These are phyloP conservation scores for Apiospora phragmitis DNA, from an alignment of 2,329 filamentous ascomycete species.

Conservation along the genomic window DNA sequence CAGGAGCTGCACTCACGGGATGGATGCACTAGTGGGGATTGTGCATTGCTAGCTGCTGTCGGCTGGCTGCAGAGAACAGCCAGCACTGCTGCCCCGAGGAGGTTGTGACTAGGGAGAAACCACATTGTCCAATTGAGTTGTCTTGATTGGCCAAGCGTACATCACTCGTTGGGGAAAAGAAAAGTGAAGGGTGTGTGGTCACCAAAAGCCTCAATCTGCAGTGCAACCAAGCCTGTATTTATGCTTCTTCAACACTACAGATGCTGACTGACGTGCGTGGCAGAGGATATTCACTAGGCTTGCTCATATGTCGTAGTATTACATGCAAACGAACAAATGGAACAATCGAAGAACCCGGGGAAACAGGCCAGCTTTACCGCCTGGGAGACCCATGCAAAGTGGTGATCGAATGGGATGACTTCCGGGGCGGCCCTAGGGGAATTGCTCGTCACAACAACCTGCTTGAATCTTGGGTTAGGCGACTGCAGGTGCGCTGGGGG, in stretches of 20 bases:
- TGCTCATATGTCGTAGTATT: background rate
- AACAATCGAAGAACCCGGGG: background rate
- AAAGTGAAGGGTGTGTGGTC: background rate
- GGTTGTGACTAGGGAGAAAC: background rate
- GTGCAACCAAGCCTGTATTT: background rate
- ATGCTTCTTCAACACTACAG: background rate
- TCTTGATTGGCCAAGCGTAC: background rate
- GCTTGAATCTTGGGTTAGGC: background rate
- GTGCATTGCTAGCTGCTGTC: slow-evolving; percentile 21
- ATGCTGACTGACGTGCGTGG: background rate
- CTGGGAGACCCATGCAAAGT: background rate
- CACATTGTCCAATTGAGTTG: background rate
- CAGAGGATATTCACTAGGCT: background rate
- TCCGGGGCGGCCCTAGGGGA: slow-evolving; percentile 1
- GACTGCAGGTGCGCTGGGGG: background rate
- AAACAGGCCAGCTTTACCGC: background rate
- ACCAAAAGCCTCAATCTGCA: background rate
- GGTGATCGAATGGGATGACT: background rate
- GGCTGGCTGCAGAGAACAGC: background rate
- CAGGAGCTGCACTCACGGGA: slow-evolving; percentile 26
- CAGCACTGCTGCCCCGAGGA: background rate
- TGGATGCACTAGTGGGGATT: slow-evolving; percentile 29
- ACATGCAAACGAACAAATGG: background rate
- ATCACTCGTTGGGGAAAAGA: background rate
- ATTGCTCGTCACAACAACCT: background rate